phyloP scores from a whole-genome alignment of 2,329 filamentous ascomycete species.

The Sphaerulina populicola region DNA sequence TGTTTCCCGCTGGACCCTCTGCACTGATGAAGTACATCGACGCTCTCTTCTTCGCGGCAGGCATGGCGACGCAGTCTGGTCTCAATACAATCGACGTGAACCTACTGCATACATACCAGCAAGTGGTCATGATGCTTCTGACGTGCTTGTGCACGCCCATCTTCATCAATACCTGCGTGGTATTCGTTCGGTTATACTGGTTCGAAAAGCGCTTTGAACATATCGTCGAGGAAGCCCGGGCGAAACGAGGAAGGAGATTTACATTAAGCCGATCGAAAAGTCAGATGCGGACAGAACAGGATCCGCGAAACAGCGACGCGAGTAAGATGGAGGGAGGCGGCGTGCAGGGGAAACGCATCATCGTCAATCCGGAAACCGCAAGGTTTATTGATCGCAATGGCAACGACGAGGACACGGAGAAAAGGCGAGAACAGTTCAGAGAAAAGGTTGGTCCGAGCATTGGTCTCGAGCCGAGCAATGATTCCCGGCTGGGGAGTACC shows the following conservation, averaged over 20 bases:
- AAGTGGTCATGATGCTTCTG: constrained; percentile 60
- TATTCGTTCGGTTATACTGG: constrained; percentile 91
- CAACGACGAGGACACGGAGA: constrained; percentile 43
- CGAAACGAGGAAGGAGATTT: constrained; percentile 54
- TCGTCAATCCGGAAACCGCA: constrained; percentile 37
- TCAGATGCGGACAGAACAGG: constrained; percentile 26
- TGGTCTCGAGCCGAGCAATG: constrained; percentile 2
- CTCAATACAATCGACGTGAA: constrained; percentile 64
- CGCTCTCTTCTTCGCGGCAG: constrained; percentile 78
- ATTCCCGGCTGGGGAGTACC: constrained; percentile 3
- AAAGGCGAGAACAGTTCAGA: constrained; percentile 27
- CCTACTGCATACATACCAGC: constrained; percentile 41
- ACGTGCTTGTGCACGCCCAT: constrained; percentile 74
- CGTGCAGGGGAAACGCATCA: constrained; percentile 53
- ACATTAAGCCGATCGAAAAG: constrained; percentile 36
- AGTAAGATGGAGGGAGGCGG: constrained; percentile 54
- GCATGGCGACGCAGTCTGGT: constrained; percentile 83
- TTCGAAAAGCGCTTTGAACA: constrained; percentile 93
- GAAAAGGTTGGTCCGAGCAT: constrained; percentile 40
- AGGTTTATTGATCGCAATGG: constrained; percentile 47
- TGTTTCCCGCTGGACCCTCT: constrained; percentile 51
- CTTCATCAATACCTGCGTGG: constrained; percentile 73
- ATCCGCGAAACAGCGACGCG: constrained; percentile 38
- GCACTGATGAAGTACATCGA: constrained; percentile 65
- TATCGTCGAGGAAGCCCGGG: constrained; percentile 64